Evolutionary conservation across 345 rosid species (phyloP).

Genomic region (Populus tremula): DNA sequence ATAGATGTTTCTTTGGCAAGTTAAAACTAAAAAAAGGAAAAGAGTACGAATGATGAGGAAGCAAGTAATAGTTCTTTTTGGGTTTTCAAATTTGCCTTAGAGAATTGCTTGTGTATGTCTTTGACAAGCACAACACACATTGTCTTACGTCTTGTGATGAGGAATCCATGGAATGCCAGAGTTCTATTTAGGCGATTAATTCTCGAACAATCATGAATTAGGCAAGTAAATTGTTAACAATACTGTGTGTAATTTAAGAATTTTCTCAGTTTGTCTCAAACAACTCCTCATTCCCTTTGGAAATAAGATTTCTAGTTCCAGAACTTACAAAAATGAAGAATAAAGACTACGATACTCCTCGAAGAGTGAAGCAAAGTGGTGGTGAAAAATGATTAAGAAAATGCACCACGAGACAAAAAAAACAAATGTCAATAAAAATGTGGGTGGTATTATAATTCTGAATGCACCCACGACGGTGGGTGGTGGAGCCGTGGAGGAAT

Average conservation of each 20-base stretch:
- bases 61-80: background rate
- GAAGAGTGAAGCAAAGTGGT: too few relatives aligned
- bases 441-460: background rate
- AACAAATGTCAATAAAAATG: background rate
- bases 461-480: background rate
- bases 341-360: too few relatives aligned
- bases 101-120: background rate
- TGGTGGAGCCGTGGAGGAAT: conserved; percentile 9
- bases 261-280: too few relatives aligned
- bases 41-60: background rate
- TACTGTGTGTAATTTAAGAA: too few relatives aligned
- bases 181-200: background rate
- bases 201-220: background rate
- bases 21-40: background rate
- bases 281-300: background rate
- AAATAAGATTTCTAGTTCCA: background rate
- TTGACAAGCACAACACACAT: background rate
- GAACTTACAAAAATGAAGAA: background rate
- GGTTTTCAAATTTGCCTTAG: background rate
- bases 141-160: background rate
- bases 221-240: background rate
- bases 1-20: background rate
- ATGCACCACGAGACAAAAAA: background rate
- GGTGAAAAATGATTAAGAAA: too few relatives aligned
- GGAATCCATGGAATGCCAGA: background rate